A percentile compares a stretch with the other conserved stretches of the same genome.
Evolutionary conservation across 2,329 filamentous ascomycete genomes (phyloP).

Genomic region (Aureobasidium lini): DNA sequence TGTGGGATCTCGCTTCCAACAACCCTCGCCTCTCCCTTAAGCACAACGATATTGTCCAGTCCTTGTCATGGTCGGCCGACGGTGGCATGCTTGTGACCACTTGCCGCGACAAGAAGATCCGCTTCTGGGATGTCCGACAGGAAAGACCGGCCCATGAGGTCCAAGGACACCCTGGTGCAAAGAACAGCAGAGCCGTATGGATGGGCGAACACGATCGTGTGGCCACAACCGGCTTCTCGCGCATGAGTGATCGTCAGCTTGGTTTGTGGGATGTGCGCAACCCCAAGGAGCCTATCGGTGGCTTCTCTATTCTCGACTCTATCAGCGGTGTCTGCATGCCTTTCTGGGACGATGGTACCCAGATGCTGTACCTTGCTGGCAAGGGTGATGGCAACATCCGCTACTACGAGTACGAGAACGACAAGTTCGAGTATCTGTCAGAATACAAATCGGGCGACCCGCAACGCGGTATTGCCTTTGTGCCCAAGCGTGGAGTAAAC

Average conservation of each 20-base stretch:
- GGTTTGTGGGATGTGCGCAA: constrained; percentile 90
- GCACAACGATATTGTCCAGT: constrained; percentile 89
- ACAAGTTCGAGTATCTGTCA: constrained; percentile 95
- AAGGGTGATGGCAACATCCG: constrained; percentile 99
- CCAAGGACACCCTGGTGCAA: constrained; percentile 80
- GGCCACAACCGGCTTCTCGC: constrained; percentile 93
- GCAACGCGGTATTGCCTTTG: constrained; percentile 86
- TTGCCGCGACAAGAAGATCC: constrained; percentile 94
- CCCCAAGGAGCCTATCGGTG: constrained; percentile 72
- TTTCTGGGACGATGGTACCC: constrained; percentile 97
- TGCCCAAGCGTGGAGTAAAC: constrained; percentile 92
- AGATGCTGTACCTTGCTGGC: constrained; percentile 90
- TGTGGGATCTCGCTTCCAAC: constrained; percentile 86
- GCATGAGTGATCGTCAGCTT: constrained; percentile 95
- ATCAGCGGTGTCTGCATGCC: constrained; percentile 99
- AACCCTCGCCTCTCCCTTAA: constrained; percentile 68
- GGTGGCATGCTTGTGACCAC: constrained; percentile 84
- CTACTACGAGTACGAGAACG: constrained; percentile 97
- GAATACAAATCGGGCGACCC: constrained; percentile 97
- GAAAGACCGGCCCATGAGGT: constrained; percentile 80
- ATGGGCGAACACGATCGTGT: constrained; percentile 94
- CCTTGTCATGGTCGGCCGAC: constrained; percentile 88
- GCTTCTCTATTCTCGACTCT: constrained; percentile 84
- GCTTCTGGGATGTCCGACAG: constrained; percentile 95
- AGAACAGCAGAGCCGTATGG: constrained; percentile 96